Evolutionary conservation across 805 yeast genomes (phyloP).

Genomic region (Wickerhamomyces bovis): DNA sequence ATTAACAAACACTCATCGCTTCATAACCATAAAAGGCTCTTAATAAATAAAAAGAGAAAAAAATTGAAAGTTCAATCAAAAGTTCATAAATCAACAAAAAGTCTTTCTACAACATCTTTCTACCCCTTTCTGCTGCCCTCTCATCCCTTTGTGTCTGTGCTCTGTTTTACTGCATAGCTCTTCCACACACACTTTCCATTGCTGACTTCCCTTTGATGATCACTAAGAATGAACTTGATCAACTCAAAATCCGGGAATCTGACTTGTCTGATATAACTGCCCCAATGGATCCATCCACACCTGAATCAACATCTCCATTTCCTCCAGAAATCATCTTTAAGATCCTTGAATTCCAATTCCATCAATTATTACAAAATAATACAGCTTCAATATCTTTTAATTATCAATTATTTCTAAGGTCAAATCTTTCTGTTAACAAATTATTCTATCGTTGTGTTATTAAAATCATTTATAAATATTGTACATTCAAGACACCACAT

Average conservation of each 20-base stretch:
- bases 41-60: too few relatives aligned
- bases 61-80: too few relatives aligned
- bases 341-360: constrained; percentile 48
- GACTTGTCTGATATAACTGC: background rate
- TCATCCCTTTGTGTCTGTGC: too few relatives aligned
- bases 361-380: constrained; percentile 44
- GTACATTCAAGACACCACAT: constrained; percentile 73
- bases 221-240: background rate
- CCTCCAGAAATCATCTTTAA: constrained; percentile 53
- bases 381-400: constrained; percentile 46
- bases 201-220: background rate
- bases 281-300: background rate
- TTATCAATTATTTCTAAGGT: constrained; percentile 43
- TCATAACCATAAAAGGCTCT: too few relatives aligned
- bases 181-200: too few relatives aligned
- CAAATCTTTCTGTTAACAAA: constrained; percentile 49
- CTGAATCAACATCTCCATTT: constrained; percentile 16
- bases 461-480: constrained; percentile 57
- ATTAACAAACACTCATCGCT: too few relatives aligned
- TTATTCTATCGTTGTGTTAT: constrained; percentile 52
- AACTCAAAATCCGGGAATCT: background rate
- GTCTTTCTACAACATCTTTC: too few relatives aligned
- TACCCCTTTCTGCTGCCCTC: too few relatives aligned
- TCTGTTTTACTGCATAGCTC: too few relatives aligned
- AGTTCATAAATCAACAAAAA: too few relatives aligned